These are phyloP conservation scores for Elsinoe australis DNA, from an alignment of 2,329 filamentous ascomycete species.

Conservation along the genomic window DNA sequence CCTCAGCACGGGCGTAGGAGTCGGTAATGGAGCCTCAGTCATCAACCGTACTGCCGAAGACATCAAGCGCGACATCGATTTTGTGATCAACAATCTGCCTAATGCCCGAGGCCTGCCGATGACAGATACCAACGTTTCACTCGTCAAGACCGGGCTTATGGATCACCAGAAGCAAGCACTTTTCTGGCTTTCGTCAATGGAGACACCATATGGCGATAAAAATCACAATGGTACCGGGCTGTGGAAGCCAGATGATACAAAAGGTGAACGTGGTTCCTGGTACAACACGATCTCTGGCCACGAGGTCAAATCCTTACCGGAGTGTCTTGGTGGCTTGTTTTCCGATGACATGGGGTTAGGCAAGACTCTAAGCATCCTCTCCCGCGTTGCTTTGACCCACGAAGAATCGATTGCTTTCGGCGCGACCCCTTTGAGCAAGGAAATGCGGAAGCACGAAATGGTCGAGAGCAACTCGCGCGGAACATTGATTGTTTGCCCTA, in stretches of 20 bases:
- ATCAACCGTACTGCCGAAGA: slow-evolving; percentile 68
- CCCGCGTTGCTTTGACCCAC: slow-evolving; percentile 62
- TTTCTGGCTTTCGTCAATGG: slow-evolving; percentile 74
- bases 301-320: slow-evolving; percentile 34
- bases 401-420: slow-evolving; percentile 58
- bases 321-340: slow-evolving; percentile 40
- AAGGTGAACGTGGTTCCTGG: slow-evolving; percentile 55
- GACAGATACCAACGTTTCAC: slow-evolving; percentile 55
- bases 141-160: slow-evolving; percentile 61
- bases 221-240: slow-evolving; percentile 49
- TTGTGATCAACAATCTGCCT: slow-evolving; percentile 78
- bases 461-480: slow-evolving; percentile 63
- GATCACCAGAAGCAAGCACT: slow-evolving; percentile 86
- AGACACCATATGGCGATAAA: slow-evolving; percentile 45
- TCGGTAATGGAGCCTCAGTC: slow-evolving; percentile 24
- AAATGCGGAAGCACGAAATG: slow-evolving; percentile 28
- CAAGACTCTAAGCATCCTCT: slow-evolving; percentile 66
- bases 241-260: slow-evolving; percentile 59
- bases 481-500: slow-evolving; percentile 78
- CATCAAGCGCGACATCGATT: slow-evolving; percentile 73
- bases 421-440: slow-evolving; percentile 41
- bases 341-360: slow-evolving; percentile 47
- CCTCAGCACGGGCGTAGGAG: not conserved
- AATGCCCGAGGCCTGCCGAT: slow-evolving; percentile 68
- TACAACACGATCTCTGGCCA: slow-evolving; percentile 81